Conservation (phyloP, 352 stramenopile species). For the Paralagenidium karlingii region DNA sequence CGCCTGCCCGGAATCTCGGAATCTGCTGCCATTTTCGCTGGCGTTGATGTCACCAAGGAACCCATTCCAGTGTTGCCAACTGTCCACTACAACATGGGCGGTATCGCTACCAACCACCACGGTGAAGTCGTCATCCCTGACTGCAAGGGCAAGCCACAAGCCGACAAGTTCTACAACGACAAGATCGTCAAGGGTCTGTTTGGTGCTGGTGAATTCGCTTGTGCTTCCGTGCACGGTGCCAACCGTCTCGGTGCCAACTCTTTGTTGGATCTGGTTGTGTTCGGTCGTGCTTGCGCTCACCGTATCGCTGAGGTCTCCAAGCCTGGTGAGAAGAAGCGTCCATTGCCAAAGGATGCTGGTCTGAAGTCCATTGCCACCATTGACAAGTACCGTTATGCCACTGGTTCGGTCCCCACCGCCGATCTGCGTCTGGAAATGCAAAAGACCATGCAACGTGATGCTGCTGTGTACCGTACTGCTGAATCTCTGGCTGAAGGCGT, state of each 20-base stretch:
- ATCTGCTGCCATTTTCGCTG: constrained; percentile 94
- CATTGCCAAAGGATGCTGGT: constrained; percentile 73
- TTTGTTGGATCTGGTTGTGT: constrained; percentile 96
- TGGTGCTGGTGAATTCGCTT: constrained; percentile 90
- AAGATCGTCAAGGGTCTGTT: constrained; percentile 91
- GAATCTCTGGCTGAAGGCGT: constrained; percentile 70
- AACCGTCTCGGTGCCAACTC: constrained; percentile 91
- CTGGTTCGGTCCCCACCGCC: constrained; percentile 63
- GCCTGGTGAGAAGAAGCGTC: constrained; percentile 73
- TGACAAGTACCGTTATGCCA: constrained; percentile 83
- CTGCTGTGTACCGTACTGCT: constrained; percentile 42
- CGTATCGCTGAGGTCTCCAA: constrained; percentile 91
- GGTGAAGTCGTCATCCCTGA: constrained; percentile 85
- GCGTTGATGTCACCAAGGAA: constrained; percentile 97
- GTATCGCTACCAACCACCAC: constrained; percentile 93
- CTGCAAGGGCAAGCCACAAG: constrained; percentile 40
- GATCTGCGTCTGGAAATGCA: constrained; percentile 73
- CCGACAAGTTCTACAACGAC: constrained; percentile 74
- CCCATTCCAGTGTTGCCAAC: constrained; percentile 95
- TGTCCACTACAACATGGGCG: constrained; percentile 98
- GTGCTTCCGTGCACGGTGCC: constrained; percentile 92
- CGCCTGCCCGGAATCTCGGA: constrained; percentile 93
- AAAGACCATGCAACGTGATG: constrained; percentile 40
- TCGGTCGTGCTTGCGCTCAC: constrained; percentile 89
- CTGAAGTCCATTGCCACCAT: constrained; percentile 81